Base-by-base conservation (phyloP, 495 filamentous ascomycete genomes). In the Aspergillus campestris region DNA sequence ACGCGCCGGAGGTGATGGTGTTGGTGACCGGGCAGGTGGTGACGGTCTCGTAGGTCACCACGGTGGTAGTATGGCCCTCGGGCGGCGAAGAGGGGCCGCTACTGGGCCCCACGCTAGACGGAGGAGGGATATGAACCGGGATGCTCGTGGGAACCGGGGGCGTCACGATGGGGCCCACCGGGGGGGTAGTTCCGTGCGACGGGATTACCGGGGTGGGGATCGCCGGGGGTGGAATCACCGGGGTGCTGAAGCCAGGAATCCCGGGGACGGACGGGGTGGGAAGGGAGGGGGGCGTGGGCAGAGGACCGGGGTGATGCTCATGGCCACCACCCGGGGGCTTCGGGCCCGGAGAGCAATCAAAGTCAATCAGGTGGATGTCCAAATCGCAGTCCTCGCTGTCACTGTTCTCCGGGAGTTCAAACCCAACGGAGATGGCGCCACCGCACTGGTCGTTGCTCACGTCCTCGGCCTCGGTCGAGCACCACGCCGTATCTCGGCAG, bases 371-470 rank as follows among this genome's bases (percentile, higher is more conserved):
- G 70, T 86, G 83, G 52, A 95, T 79, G 49, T 80, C 80, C 55
- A 95, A 73, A 43, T 73, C 74, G 68, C 88, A 91, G 44, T 59
- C 58, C 34, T 67, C 60, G 31, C 65, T 54, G 36, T 69, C 60
- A 49, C 71, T 67, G 60, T 82, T 65, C 7, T 67, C 55, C 11
- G 85, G 85, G 55, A 87, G 79, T 61, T 86, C 73, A 58, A 94
- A 81, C 31, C 77, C 79, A 31, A 95, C 87, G 15, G 75, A 76
- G 57, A 73, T 84, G 46, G 90, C 90, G 67, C 90, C 89, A 75
- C 89, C 91, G 62, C 90, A 96, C 71, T 95, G 88, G 48, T 72
- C 78, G 73, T 95, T 95, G 63, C 74, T 62, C 51, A 95, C 72
- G 42, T 70, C 74, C 40, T 80, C 79, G 56, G 85, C 86, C 18